A percentile compares a stretch with the other conserved stretches of the same genome.
These are phyloP conservation scores for Yamadazyma siamensis DNA, from an alignment of 1,139 yeast genomes.

Conservation along the genomic window DNA sequence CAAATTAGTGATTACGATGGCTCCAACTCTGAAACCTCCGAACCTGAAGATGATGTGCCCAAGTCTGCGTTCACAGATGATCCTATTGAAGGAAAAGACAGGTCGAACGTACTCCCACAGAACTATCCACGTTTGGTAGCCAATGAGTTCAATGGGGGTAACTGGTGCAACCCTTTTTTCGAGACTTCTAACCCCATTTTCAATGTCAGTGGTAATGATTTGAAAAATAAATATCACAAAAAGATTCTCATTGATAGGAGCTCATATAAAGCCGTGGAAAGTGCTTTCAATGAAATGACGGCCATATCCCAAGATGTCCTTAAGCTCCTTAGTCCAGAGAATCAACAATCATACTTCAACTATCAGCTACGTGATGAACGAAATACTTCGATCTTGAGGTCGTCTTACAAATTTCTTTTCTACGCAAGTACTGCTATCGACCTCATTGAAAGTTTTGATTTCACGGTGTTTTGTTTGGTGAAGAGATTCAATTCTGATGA, in stretches of 20 bases:
- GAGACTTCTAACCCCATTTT: conserved; percentile 36
- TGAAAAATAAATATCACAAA: conserved; percentile 40
- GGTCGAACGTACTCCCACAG: conserved; percentile 52
- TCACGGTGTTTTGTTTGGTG: conserved; percentile 51
- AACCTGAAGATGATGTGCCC: conserved; percentile 14
- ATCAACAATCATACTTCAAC: conserved; percentile 34
- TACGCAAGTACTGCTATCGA: conserved; percentile 50
- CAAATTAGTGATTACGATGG: conserved; percentile 36
- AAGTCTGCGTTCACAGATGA: conserved; percentile 22
- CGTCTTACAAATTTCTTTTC: conserved; percentile 51
- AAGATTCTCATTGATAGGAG: conserved; percentile 51
- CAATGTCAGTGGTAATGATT: conserved; percentile 45
- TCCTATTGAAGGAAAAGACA: conserved; percentile 23
- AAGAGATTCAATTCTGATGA: conserved; percentile 24
- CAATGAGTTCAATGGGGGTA: conserved; percentile 68
- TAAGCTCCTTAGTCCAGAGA: conserved; percentile 34
- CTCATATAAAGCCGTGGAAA: conserved; percentile 36
- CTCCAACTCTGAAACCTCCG: conserved; percentile 31
- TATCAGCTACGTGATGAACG: conserved; percentile 40
- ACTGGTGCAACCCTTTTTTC: conserved; percentile 69
- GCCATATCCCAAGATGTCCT: conserved; percentile 39
- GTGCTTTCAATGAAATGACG: conserved; percentile 35
- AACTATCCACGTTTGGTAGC: conserved; percentile 63
- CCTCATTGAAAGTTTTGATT: conserved; percentile 58
- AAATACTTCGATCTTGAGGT: conserved; percentile 50